Percentiles rank a stretch among this genome's conserved stretches.
phyloP scores from a whole-genome alignment of 805 yeast genomes.

The Sungouiella blattae region DNA sequence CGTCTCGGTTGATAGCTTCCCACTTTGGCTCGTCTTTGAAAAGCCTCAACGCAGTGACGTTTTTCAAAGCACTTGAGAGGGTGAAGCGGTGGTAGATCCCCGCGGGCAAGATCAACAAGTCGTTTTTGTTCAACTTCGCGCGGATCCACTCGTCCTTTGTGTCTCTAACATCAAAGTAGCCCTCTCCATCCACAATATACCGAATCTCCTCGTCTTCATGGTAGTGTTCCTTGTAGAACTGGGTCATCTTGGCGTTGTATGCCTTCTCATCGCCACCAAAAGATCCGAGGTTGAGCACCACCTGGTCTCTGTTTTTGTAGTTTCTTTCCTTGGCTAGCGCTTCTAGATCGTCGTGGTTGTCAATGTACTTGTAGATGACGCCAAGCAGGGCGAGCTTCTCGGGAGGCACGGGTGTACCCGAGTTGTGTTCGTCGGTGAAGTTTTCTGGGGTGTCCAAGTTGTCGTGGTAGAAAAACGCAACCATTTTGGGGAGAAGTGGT shows the following conservation, averaged over 20 bases:
- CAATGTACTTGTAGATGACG: constrained; percentile 58
- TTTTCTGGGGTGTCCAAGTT: constrained; percentile 47
- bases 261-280: constrained; percentile 57
- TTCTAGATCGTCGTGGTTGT: constrained; percentile 54
- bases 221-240: constrained; percentile 78
- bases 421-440: constrained; percentile 68
- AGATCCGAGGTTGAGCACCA: constrained; percentile 55
- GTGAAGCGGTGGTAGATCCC: constrained; percentile 96
- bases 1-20: constrained; percentile 78
- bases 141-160: constrained; percentile 70
- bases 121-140: constrained; percentile 58
- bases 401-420: constrained; percentile 55
- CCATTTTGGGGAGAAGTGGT: constrained; percentile 18
- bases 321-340: constrained; percentile 62
- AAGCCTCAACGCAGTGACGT: constrained; percentile 73
- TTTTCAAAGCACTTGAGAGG: constrained; percentile 51
- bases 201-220: constrained; percentile 98
- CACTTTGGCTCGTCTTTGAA: constrained; percentile 96
- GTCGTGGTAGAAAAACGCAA: constrained; percentile 62
- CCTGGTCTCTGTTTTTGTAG: constrained; percentile 77
- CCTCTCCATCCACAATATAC: constrained; percentile 83
- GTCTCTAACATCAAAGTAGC: constrained; percentile 85
- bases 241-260: constrained; percentile 60
- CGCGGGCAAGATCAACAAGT: constrained; percentile 75
- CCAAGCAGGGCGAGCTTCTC: constrained; percentile 59